Evolutionary conservation across 768 basidiomycete genomes (phyloP), one percentile per base, ranked within the genome.

Genomic region (Pleurotus tuoliensis): DNA sequence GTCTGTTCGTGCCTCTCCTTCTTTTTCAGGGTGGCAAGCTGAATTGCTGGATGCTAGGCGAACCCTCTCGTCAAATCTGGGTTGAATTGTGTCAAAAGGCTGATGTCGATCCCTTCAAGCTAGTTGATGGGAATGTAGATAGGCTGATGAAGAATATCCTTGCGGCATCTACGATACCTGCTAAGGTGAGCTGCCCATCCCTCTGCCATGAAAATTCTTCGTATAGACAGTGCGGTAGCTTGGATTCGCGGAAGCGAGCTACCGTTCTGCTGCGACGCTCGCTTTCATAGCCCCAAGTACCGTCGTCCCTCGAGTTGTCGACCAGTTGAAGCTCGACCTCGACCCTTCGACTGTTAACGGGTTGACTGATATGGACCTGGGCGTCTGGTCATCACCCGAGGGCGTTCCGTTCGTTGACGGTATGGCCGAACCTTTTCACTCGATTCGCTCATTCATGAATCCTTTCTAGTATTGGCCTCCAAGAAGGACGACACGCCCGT

Each of bases 401-500:
- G 96, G 88, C n/a, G 85, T 80, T 5, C 75, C 84, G 0, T 98
- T 80, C 58, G 78, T 91, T 39, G 92, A 97, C 69, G 91, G 93
- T 92, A 56, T 74, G 37, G 37, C 9, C 48, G 57, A 34, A 34
- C 5, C 48, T 27, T 48, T 0, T 3, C 18, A 27, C 9, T 39
- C 58, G 54, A 49, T 20, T 57, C 52, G 37, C 48, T 49, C 1
- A 34, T 3, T 9, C 56, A 8, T 37, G 34, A 41, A 56, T 56
- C 16, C 30, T 49, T 34, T 18, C n/a, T 62, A 92, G 91, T 91
- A 2, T 73, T 94, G 12, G 75, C 84, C 8, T 71, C 77, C 2
- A 82, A 81, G 56, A 88, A 88, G 63, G 77, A 75, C 1, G 76
- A 80, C 3, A 74, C 61, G 64, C 47, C 73, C 67, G 71, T 71